A percentile compares a stretch with the other conserved stretches of the same genome.
Evolutionary conservation across 805 yeast species (phyloP).

Genomic region (Kregervanrija delftensis): DNA sequence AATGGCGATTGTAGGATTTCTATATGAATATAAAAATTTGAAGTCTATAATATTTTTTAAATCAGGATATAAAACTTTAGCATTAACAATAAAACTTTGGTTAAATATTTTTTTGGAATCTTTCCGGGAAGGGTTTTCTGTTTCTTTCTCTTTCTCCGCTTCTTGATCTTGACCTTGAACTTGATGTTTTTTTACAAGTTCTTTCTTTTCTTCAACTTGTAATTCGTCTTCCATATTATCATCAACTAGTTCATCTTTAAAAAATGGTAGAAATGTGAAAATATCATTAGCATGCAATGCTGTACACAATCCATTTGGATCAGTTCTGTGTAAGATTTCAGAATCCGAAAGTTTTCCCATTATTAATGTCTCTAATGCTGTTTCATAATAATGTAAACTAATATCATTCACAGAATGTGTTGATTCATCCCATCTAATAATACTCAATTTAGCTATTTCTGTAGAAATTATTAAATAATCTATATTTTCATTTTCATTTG

Average conservation of each 20-base stretch:
- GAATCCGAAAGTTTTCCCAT: conserved; percentile 32
- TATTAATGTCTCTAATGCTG: conserved; percentile 45
- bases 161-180: conserved; percentile 2
- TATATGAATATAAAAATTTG: conserved; percentile 63
- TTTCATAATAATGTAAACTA: conserved; percentile 84
- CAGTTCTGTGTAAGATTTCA: conserved; percentile 46
- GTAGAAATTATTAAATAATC: conserved; percentile 66
- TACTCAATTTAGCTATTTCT: conserved; percentile 68
- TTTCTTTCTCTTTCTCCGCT: conserved; percentile 5
- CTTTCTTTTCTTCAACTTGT: conserved; percentile 5
- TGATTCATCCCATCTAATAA: conserved; percentile 61
- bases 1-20: conserved; percentile 63
- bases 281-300: conserved; percentile 58
- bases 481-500: conserved; percentile 36
- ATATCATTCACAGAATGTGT: conserved; percentile 55
- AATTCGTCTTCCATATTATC: conserved; percentile 24
- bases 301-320: conserved; percentile 53
- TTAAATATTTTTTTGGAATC: conserved; percentile 30
- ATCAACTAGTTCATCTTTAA: conserved; percentile 34
- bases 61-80: conserved; percentile 47
- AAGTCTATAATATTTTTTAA: conserved; percentile 62
- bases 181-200: conserved; percentile 5
- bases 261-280: conserved; percentile 67
- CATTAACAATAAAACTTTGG: conserved; percentile 54
- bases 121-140: background rate